Evolutionary conservation across 2,329 filamentous ascomycete genomes (phyloP).

Genomic region (Herpotrichia juniperi): DNA sequence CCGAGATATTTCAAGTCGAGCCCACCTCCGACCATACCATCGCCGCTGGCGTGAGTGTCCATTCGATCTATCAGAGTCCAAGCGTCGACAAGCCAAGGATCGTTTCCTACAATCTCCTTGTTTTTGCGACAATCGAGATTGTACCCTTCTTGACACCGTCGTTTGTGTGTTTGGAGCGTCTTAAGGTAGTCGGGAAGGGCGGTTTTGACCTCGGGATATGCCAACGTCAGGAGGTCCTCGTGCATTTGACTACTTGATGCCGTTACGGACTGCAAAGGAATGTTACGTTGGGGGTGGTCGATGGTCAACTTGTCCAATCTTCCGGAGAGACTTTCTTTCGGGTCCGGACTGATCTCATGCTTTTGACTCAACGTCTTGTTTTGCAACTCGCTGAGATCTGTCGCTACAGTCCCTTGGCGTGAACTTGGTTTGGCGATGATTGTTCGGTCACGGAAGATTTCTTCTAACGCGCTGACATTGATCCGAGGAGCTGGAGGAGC

Average conservation of each 20-base stretch:
- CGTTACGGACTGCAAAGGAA: slow-evolving; percentile 31
- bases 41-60: slow-evolving; percentile 67
- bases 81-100: slow-evolving; percentile 76
- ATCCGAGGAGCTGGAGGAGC: slow-evolving; percentile 51
- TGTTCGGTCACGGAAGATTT: slow-evolving; percentile 46
- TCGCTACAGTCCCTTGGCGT: slow-evolving; percentile 36
- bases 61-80: slow-evolving; percentile 77
- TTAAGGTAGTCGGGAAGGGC: slow-evolving; percentile 41
- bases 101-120: slow-evolving; percentile 69
- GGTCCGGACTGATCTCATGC: slow-evolving; percentile 27
- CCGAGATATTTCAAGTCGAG: slow-evolving; percentile 80
- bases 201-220: slow-evolving; percentile 42
- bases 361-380: slow-evolving; percentile 36
- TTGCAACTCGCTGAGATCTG: slow-evolving; percentile 42
- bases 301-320: slow-evolving; percentile 39
- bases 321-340: slow-evolving; percentile 28
- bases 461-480: slow-evolving; percentile 51
- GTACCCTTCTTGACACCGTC: slow-evolving; percentile 63
- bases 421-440: slow-evolving; percentile 38
- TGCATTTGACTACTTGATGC: slow-evolving; percentile 43
- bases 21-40: slow-evolving; percentile 71
- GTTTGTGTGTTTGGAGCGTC: slow-evolving; percentile 50
- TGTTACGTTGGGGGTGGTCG: slow-evolving; percentile 37
- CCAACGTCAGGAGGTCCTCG: slow-evolving; percentile 43
- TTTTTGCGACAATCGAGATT: slow-evolving; percentile 68